Conservation (phyloP, 2,329 filamentous ascomycete genomes). For the Colletotrichum sp. region DNA sequence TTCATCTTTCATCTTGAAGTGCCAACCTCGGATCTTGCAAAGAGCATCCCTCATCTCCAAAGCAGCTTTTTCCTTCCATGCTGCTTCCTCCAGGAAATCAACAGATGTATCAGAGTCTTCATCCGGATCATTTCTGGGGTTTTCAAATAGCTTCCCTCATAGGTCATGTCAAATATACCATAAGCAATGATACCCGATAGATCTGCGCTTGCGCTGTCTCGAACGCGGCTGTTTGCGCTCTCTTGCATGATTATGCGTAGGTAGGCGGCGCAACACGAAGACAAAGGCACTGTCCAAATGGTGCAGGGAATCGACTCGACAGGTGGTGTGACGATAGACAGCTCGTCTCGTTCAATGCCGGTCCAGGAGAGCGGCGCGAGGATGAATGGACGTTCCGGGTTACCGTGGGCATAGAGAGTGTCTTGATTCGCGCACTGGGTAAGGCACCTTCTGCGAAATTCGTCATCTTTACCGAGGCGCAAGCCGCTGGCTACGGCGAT, state of each 20-base stretch:
- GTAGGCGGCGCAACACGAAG: neutral
- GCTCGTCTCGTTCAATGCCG: neutral
- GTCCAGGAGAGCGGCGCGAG: neutral
- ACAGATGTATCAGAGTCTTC: neutral
- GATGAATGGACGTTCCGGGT: neutral
- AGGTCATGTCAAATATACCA: neutral
- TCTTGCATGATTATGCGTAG: neutral
- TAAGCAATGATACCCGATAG: neutral
- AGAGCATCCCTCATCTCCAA: no score
- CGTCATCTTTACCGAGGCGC: neutral
- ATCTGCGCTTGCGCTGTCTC: neutral
- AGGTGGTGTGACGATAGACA: neutral
- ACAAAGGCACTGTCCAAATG: neutral
- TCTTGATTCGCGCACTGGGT: neutral
- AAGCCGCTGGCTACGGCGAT: neutral
- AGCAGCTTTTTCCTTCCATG: no score
- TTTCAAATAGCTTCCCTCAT: neutral
- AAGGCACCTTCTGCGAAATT: neutral
- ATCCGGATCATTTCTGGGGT: neutral
- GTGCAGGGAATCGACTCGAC: neutral
- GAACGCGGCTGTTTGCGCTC: neutral
- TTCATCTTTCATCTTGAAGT: no score
- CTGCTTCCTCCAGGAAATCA: neutral
- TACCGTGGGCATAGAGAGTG: neutral
- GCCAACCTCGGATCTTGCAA: no score